These are phyloP conservation scores for Pyricularia sp. DNA, from an alignment of 2,329 filamentous ascomycete species.

Conservation along the genomic window DNA sequence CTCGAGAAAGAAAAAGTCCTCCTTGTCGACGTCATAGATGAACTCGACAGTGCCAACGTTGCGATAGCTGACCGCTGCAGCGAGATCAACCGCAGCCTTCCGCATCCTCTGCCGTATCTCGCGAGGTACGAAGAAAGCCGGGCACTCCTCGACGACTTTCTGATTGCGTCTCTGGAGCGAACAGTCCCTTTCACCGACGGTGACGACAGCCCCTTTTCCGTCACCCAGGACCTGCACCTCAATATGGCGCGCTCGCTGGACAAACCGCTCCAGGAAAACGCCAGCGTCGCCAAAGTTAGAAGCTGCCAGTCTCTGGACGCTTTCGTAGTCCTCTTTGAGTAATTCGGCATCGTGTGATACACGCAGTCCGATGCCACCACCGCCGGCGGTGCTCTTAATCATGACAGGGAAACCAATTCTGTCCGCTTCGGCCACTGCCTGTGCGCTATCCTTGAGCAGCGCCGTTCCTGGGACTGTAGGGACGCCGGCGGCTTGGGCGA, in stretches of 20 bases:
- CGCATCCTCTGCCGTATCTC: slow-evolving; percentile 12
- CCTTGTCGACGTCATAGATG: slow-evolving; percentile 6
- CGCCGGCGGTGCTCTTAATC: background rate
- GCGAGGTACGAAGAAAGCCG: slow-evolving; percentile 40
- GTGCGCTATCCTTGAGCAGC: slow-evolving; percentile 22
- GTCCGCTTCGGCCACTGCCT: slow-evolving; percentile 35
- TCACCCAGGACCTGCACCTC: slow-evolving; percentile 41
- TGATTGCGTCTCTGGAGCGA: slow-evolving; percentile 54
- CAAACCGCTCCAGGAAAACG: background rate
- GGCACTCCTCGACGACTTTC: slow-evolving; percentile 58
- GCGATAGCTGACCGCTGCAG: slow-evolving; percentile 4
- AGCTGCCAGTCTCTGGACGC: background rate
- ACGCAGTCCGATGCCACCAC: background rate
- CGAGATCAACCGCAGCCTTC: slow-evolving; percentile 9
- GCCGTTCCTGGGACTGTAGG: slow-evolving; percentile 33
- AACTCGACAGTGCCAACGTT: slow-evolving; percentile 10
- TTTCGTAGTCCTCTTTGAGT: background rate
- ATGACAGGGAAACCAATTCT: background rate
- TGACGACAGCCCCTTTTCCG: slow-evolving; percentile 41
- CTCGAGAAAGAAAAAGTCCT: slow-evolving; percentile 10
- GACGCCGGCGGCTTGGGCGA: slow-evolving; percentile 32
- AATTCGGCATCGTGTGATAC: background rate
- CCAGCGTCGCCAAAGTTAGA: background rate
- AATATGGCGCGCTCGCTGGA: background rate
- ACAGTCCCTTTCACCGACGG: slow-evolving; percentile 52